Percentiles rank a stretch among this genome's conserved stretches.
Conservation (phyloP, 2,329 filamentous ascomycete genomes). For the Akanthomyces dipterigenus region DNA sequence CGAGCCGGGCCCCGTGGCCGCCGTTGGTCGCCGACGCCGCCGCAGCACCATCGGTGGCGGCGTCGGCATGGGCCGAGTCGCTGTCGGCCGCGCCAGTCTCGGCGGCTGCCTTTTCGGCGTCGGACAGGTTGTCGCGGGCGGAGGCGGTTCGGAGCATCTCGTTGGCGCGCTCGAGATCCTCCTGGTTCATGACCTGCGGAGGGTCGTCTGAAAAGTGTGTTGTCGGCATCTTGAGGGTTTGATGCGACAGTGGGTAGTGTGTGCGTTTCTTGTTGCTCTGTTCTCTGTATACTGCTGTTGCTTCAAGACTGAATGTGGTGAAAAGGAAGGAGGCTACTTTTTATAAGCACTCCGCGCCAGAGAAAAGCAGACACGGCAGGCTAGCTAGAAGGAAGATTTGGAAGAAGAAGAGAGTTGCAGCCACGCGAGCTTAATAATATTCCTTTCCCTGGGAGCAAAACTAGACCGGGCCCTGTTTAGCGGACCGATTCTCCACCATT, state of each 20-base stretch:
- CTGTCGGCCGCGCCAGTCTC: constrained; percentile 26
- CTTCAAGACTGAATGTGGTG: not conserved
- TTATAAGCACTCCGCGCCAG: not conserved
- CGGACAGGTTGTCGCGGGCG: not conserved
- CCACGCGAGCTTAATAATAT: not conserved
- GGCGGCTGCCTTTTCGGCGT: constrained; percentile 12
- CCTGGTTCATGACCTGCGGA: constrained; percentile 30
- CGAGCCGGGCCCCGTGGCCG: constrained; percentile 17
- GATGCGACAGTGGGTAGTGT: not conserved
- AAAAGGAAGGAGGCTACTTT: too few relatives aligned
- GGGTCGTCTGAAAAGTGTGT: constrained; percentile 31
- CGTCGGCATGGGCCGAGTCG: constrained; percentile 13
- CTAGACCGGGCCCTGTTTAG: not conserved
- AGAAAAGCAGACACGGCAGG: not conserved
- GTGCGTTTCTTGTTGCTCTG: too few relatives aligned
- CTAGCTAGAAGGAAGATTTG: not conserved
- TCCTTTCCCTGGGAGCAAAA: not conserved
- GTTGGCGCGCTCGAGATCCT: constrained; percentile 30
- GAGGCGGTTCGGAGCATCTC: constrained; percentile 26
- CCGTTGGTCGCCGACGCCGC: constrained; percentile 3
- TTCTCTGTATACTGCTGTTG: not conserved
- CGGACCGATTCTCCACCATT: not conserved
- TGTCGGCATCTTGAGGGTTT: constrained; percentile 1
- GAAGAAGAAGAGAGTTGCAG: too few relatives aligned
- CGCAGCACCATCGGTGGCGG: not conserved